These are phyloP conservation scores for Magnolia sinica DNA, from an alignment of 164 flowering plant genomes.

Conservation along the genomic window DNA sequence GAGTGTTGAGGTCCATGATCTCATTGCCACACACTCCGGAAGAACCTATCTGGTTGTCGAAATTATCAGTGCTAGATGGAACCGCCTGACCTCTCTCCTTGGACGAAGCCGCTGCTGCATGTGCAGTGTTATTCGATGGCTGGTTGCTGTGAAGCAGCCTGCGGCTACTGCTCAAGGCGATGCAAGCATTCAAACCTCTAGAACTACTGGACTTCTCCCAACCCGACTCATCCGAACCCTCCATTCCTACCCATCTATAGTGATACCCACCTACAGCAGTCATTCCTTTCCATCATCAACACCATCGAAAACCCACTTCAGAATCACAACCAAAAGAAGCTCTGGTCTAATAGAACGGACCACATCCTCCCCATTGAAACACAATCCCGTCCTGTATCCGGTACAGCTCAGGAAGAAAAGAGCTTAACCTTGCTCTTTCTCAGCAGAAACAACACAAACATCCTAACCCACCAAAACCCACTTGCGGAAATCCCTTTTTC, in stretches of 20 bases:
- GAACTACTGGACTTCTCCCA: conserved; percentile 53
- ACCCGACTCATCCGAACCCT: conserved; percentile 66
- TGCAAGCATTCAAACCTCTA: conserved; percentile 52
- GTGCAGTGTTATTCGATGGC: conserved; percentile 28
- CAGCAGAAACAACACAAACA: not conserved
- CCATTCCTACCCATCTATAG: conserved; percentile 57
- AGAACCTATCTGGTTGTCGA: conserved; percentile 37
- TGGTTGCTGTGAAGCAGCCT: conserved; percentile 28
- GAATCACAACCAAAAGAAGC: conserved; percentile 5
- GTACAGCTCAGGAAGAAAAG: not conserved
- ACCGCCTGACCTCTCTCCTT: conserved; percentile 26
- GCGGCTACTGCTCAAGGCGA: conserved; percentile 40
- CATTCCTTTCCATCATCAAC: conserved; percentile 24
- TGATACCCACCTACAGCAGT: conserved; percentile 18
- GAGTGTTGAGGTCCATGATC: conserved; percentile 24
- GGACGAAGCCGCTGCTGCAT: conserved; percentile 3
- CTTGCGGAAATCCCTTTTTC: not conserved
- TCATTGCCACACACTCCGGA: conserved; percentile 47
- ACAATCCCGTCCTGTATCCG: not conserved
- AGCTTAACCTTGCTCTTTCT: not conserved
- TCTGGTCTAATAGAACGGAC: not conserved
- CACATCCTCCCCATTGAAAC: not conserved
- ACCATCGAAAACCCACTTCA: conserved; percentile 31
- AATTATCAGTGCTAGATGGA: conserved; percentile 27
- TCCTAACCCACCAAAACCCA: not conserved